These are phyloP conservation scores for Fusarium zealandicum DNA, from an alignment of 2,329 filamentous ascomycete species.

Conservation along the genomic window DNA sequence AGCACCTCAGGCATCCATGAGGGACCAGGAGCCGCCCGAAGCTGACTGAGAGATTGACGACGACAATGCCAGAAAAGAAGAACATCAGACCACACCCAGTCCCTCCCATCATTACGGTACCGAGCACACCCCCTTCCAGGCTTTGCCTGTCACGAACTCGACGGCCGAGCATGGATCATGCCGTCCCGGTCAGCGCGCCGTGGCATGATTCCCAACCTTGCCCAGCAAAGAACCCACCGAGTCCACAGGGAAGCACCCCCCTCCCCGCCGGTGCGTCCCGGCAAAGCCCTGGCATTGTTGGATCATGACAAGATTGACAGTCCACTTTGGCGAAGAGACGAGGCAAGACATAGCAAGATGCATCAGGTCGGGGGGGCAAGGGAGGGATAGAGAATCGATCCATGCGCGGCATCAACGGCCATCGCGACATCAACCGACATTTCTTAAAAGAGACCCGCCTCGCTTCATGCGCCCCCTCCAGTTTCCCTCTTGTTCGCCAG, in stretches of 20 bases:
- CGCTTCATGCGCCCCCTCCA: slow-evolving; percentile 33
- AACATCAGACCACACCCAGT: slow-evolving; percentile 24
- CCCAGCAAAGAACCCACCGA: slow-evolving; percentile 29
- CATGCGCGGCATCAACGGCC: neutral
- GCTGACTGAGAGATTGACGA: slow-evolving; percentile 14
- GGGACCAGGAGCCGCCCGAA: neutral
- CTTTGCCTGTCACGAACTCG: slow-evolving; percentile 9
- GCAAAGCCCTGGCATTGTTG: slow-evolving; percentile 22
- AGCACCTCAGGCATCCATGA: neutral
- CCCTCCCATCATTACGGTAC: slow-evolving; percentile 16
- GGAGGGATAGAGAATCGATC: slow-evolving; percentile 22
- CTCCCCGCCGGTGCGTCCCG: slow-evolving; percentile 39
- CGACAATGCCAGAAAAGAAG: slow-evolving; percentile 8
- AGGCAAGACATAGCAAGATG: slow-evolving; percentile 9
- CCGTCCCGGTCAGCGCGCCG: slow-evolving; percentile 24
- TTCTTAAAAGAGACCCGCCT: slow-evolving; percentile 37
- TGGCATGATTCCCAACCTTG: slow-evolving; percentile 40
- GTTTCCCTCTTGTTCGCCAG: slow-evolving; percentile 28
- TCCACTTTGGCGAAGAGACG: slow-evolving; percentile 36
- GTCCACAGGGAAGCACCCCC: slow-evolving; percentile 19
- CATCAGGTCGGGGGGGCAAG: slow-evolving; percentile 14
- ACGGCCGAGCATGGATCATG: slow-evolving; percentile 22
- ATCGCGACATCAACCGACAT: slow-evolving; percentile 19
- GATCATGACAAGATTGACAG: slow-evolving; percentile 39
- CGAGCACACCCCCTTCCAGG: neutral